A percentile compares a stretch with the other conserved stretches of the same genome.
phyloP scores from a whole-genome alignment of 805 yeast genomes.

The Danielia reshetovae region DNA sequence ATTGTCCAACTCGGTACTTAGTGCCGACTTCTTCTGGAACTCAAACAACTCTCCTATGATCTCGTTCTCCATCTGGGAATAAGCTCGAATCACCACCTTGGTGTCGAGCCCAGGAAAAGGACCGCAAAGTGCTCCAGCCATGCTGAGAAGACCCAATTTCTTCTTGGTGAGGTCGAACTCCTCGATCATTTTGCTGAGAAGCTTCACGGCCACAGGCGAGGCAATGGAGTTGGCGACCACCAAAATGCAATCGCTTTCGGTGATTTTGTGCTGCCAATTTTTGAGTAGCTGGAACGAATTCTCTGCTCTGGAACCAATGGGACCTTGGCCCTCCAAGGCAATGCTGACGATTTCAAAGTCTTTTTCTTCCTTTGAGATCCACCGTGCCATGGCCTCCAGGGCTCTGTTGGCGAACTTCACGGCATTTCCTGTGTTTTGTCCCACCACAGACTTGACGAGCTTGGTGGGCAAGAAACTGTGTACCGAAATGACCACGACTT shows the following conservation, averaged over 20 bases:
- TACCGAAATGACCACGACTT: slow-evolving; percentile 31
- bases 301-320: slow-evolving; percentile 25
- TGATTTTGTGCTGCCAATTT: slow-evolving; percentile 31
- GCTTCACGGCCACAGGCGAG: slow-evolving; percentile 27
- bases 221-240: slow-evolving; percentile 34
- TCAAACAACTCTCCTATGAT: slow-evolving; percentile 35
- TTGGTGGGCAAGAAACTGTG: slow-evolving; percentile 41
- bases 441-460: slow-evolving; percentile 32
- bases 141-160: slow-evolving; percentile 31
- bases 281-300: slow-evolving; percentile 22
- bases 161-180: slow-evolving; percentile 9
- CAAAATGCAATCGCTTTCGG: slow-evolving; percentile 28
- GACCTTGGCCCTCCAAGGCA: slow-evolving; percentile 40
- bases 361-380: slow-evolving; percentile 20
- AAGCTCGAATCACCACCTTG: slow-evolving; percentile 37
- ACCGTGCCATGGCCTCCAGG: slow-evolving; percentile 24
- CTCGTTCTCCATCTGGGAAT: slow-evolving; percentile 31
- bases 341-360: slow-evolving; percentile 29
- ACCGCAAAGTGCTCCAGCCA: slow-evolving; percentile 34
- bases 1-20: slow-evolving; percentile 13
- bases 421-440: slow-evolving; percentile 36
- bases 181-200: slow-evolving; percentile 21
- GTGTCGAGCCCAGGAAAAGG: slow-evolving; percentile 29
- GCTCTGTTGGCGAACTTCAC: slow-evolving; percentile 25
- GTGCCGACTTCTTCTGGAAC: slow-evolving; percentile 20